These are phyloP conservation scores for Aureobasidium mangrovei DNA, from an alignment of 2,329 filamentous ascomycete genomes.

Conservation along the genomic window DNA sequence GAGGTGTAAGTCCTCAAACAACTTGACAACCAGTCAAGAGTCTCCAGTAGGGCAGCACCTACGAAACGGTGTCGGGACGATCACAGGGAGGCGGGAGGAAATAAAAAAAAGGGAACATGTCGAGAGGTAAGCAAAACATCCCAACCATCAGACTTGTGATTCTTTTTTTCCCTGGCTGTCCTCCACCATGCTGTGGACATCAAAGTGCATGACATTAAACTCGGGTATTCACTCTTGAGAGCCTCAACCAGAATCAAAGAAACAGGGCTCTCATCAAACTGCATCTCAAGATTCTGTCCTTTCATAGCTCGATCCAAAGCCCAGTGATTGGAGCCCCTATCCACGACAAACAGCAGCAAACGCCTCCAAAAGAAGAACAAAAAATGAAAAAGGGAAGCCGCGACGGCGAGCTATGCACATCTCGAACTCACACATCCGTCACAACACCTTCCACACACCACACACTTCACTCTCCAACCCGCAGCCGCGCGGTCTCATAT, in stretches of 20 bases:
- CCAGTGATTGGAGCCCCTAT: not conserved
- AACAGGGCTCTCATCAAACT: too few species aligned
- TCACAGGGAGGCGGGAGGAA: too few species aligned
- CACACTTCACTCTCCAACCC: too few species aligned
- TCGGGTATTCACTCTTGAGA: not conserved
- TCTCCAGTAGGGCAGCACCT: too few species aligned
- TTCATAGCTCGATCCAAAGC: too few species aligned
- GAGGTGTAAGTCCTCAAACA: not conserved
- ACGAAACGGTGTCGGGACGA: not conserved
- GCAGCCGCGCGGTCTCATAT: too few species aligned
- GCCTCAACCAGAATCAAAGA: not conserved
- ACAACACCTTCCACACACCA: too few species aligned
- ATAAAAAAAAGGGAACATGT: not conserved
- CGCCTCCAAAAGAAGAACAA: not conserved
- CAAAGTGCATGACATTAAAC: not conserved
- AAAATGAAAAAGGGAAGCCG: not conserved
- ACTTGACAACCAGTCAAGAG: too few species aligned
- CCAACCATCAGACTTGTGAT: conserved; percentile 3
- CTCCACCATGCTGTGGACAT: not conserved
- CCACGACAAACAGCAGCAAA: not conserved
- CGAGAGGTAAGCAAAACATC: not conserved
- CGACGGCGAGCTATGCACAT: too few species aligned
- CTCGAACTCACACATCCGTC: too few species aligned
- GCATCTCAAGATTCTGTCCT: too few species aligned
- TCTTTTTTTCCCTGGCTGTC: not conserved